Conservation (phyloP, 2,329 filamentous ascomycete species). For the Exophiala sideris region DNA sequence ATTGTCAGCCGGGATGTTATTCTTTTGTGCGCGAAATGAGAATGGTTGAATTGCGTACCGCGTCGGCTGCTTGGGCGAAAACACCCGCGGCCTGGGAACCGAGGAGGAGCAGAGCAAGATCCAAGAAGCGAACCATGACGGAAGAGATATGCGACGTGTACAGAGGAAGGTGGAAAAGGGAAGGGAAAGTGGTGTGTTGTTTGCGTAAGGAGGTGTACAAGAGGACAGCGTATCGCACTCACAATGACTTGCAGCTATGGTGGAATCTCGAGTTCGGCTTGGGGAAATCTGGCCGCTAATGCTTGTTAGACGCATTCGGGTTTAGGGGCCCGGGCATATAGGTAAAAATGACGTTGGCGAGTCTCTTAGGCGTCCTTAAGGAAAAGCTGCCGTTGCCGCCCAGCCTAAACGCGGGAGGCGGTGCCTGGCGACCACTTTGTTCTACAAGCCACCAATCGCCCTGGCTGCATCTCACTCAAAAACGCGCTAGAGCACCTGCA, state of each 20-base stretch:
- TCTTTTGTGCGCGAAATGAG: slow-evolving; percentile 7
- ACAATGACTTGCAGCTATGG: not conserved
- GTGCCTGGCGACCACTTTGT: too few species aligned
- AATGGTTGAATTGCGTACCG: slow-evolving; percentile 26
- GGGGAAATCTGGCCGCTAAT: not conserved
- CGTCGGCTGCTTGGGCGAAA: slow-evolving; percentile 54
- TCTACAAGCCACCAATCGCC: too few species aligned
- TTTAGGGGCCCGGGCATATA: not conserved
- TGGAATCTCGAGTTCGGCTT: not conserved
- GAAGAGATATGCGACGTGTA: slow-evolving; percentile 1
- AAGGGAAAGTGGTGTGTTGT: not conserved
- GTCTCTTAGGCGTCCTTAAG: too few species aligned
- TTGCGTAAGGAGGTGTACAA: not conserved
- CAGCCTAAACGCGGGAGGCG: too few species aligned
- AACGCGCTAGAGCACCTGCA: slow-evolving; percentile 1
- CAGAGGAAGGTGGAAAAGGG: slow-evolving; percentile 4
- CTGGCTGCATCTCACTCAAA: not conserved
- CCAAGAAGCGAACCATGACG: slow-evolving; percentile 71
- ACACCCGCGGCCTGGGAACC: slow-evolving; percentile 66
- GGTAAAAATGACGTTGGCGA: too few species aligned
- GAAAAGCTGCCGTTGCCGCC: too few species aligned
- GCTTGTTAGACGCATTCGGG: not conserved
- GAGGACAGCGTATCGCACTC: not conserved
- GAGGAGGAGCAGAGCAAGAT: slow-evolving; percentile 68
- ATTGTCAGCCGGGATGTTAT: slow-evolving; percentile 4